Evolutionary conservation across 2,329 filamentous ascomycete species (phyloP).

Genomic region (Xylariaceae sp.): DNA sequence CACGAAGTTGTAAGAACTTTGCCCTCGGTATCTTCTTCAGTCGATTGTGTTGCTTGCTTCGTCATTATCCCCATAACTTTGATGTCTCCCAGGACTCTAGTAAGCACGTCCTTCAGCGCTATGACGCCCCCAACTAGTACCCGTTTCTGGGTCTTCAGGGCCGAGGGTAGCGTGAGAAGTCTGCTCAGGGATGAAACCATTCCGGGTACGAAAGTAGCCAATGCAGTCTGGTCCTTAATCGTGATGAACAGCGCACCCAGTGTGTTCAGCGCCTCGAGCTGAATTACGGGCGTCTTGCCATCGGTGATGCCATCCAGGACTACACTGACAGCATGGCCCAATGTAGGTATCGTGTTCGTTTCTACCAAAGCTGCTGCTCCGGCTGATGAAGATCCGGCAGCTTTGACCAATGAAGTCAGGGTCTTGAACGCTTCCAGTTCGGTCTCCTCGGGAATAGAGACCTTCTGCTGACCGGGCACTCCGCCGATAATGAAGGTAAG

Average conservation of each 20-base stretch:
- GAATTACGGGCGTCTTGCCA: slow-evolving; percentile 67
- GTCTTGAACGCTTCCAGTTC: slow-evolving; percentile 71
- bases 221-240: slow-evolving; percentile 71
- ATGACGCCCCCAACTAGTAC: slow-evolving; percentile 67
- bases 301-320: slow-evolving; percentile 74
- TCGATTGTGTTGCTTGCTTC: slow-evolving; percentile 34
- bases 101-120: slow-evolving; percentile 58
- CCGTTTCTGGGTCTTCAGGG: slow-evolving; percentile 55
- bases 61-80: slow-evolving; percentile 51
- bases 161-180: slow-evolving; percentile 68
- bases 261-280: slow-evolving; percentile 68
- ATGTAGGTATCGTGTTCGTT: slow-evolving; percentile 68
- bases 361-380: slow-evolving; percentile 55
- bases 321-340: slow-evolving; percentile 82
- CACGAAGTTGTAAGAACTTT: slow-evolving; percentile 59
- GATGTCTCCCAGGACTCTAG: slow-evolving; percentile 60
- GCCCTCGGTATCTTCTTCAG: slow-evolving; percentile 33
- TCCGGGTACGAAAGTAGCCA: slow-evolving; percentile 86
- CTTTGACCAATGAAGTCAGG: slow-evolving; percentile 66
- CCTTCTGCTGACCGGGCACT: slow-evolving; percentile 58
- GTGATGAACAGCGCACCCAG: slow-evolving; percentile 64
- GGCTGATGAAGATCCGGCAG: slow-evolving; percentile 54
- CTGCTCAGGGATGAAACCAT: slow-evolving; percentile 82
- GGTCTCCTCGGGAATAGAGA: slow-evolving; percentile 70
- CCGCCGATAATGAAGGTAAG: slow-evolving; percentile 81